Base-by-base conservation (phyloP, 2,329 filamentous ascomycete species). In the Colletotrichum siamense region DNA sequence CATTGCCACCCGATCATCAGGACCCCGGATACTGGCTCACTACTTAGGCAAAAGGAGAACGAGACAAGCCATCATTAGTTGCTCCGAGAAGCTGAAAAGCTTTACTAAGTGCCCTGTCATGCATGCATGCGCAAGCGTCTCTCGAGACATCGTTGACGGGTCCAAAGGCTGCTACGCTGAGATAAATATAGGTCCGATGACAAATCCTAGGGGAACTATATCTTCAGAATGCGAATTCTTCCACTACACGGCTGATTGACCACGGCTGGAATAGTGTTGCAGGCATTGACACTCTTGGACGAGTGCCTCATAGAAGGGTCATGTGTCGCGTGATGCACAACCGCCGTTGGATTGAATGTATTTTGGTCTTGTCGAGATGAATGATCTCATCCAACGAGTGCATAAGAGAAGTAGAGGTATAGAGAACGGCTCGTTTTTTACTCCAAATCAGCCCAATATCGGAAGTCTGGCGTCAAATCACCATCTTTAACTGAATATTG, bases 171-270 rank as follows among this genome's bases (percentile, higher is more conserved):
- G n/a, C 6, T 49, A 13, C 6, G 2, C 2, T 13, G 4, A 49
- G 44, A 22, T 4, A 4, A 22, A 3, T 49, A 22, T 6, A 49
- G 3, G 4, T 1, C 2, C 44, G 2, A 13, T 49, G 2, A 2
- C 3, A 10, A 49, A 13, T 13, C 10, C 18, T 22, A 22, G 18
- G 3, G 18, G 2, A n/a, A 3, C 30, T 32, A 32, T 13, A 12
- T 13, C 30, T 32, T 32, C 16, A 39, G 36, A 39, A 9, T 5
- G 1, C 1, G 8, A 2, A 2, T 39, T 18, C 2, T 39, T 9
- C 16, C 16, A 18, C 16, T 39, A 4, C 7, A 18, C 16, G 16
- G 8, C 15, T 39, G 36, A 16, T 18, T 4, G 36, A 8, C 16
- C 16, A n/a, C n/a, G 3, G 39, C n/a, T 7, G 39, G 39, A 22